phyloP scores from a whole-genome alignment of 371 early-diverging fungal genomes.

The Rhizopus stolonifer region DNA sequence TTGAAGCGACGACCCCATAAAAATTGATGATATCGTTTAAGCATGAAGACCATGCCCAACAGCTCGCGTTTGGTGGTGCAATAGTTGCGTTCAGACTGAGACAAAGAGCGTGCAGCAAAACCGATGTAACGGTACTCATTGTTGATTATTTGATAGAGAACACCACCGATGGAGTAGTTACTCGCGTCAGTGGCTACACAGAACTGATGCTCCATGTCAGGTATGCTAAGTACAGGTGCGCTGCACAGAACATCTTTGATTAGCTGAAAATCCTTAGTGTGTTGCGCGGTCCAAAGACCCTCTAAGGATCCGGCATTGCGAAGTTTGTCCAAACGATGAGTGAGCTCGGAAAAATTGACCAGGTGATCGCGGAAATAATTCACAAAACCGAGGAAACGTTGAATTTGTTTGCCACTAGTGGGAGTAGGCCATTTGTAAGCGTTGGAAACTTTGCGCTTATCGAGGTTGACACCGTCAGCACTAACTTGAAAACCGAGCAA shows the following conservation, averaged over 20 bases:
- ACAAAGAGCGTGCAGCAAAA: constrained; percentile 1
- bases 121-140: neutral
- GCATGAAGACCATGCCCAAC: constrained; percentile 16
- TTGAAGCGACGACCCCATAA: constrained; percentile 27
- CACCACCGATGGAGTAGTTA: neutral
- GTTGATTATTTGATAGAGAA: neutral
- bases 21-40: constrained; percentile 30
- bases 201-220: too few relatives aligned
- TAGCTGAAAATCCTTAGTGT: too few relatives aligned
- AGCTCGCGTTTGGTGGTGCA: constrained; percentile 1
- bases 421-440: constrained; percentile 1
- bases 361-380: constrained; percentile 15
- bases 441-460: too few relatives aligned
- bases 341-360: constrained; percentile 8
- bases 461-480: too few relatives aligned
- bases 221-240: neutral
- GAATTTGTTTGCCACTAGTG: constrained; percentile 1
- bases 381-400: constrained; percentile 23
- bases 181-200: too few relatives aligned
- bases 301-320: too few relatives aligned
- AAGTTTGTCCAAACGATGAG: too few relatives aligned
- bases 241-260: too few relatives aligned
- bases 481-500: constrained; percentile 16
- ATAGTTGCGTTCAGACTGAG: constrained; percentile 3
- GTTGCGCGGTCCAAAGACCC: too few relatives aligned